phyloP scores from a whole-genome alignment of 306 rosid species.

The Vigna radiata region DNA sequence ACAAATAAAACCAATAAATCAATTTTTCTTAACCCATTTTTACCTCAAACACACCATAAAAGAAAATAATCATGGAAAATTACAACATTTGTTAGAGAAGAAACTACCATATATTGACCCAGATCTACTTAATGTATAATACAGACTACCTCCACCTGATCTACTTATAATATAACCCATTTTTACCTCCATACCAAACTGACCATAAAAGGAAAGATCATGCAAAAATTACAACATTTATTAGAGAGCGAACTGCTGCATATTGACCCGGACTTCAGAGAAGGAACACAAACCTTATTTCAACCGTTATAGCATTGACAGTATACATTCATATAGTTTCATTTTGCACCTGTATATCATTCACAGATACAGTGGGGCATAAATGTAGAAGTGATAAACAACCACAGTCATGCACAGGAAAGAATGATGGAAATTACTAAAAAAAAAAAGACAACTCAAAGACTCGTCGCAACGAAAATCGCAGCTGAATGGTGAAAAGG shows the following conservation, averaged over 20 bases:
- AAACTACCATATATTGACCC: neutral
- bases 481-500: neutral
- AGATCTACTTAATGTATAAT: too few relatives aligned
- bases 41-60: constrained; percentile 1
- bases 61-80: constrained; percentile 6
- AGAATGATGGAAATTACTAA: neutral
- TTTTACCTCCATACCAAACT: constrained; percentile 9
- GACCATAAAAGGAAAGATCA: neutral
- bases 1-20: neutral
- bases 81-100: neutral
- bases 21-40: neutral
- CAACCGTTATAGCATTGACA: neutral
- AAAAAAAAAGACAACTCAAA: neutral
- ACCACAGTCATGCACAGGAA: neutral
- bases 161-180: neutral
- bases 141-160: too few relatives aligned
- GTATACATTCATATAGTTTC: neutral
- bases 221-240: constrained; percentile 17
- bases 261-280: neutral
- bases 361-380: neutral
- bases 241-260: neutral
- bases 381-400: neutral
- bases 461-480: neutral
- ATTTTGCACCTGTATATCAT: neutral
- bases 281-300: neutral